A percentile compares a stretch with the other conserved stretches of the same genome.
Evolutionary conservation across 2,329 filamentous ascomycete species (phyloP).

Genomic region (Pezizomycotina sp.): DNA sequence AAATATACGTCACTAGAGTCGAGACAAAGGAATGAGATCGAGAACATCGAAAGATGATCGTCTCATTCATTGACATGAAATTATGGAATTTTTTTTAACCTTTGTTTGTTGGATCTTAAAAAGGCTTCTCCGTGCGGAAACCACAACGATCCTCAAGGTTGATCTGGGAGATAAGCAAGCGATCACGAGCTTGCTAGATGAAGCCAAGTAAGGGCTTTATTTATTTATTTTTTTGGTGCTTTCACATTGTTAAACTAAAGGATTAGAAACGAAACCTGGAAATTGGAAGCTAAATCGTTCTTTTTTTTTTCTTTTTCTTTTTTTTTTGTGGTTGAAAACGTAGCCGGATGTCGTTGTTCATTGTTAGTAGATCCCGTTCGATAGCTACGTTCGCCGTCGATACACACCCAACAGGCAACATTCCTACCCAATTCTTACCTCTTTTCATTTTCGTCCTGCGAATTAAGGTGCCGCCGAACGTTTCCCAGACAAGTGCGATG

Average conservation of each 20-base stretch:
- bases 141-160: conserved; percentile 47
- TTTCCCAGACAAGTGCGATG: conserved; percentile 71
- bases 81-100: conserved; percentile 21
- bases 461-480: conserved; percentile 62
- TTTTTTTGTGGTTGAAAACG: conserved; percentile 4
- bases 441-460: not conserved
- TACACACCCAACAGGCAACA: not conserved
- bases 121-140: conserved; percentile 53
- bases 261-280: conserved; percentile 1
- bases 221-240: conserved; percentile 3
- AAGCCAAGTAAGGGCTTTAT: conserved; percentile 36
- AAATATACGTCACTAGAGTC: not conserved
- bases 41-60: not conserved
- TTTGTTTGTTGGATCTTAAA: conserved; percentile 26
- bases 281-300: not conserved
- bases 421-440: conserved; percentile 12
- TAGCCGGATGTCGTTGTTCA: conserved; percentile 67
- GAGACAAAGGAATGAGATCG: conserved; percentile 1
- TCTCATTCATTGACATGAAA: not conserved
- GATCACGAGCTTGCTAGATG: conserved; percentile 37
- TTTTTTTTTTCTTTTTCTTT: not conserved
- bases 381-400: not conserved
- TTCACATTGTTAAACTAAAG: not conserved
- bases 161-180: conserved; percentile 36
- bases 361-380: conserved; percentile 39